These are phyloP conservation scores for Lactarius quietus DNA, from an alignment of 768 basidiomycete genomes.

Conservation along the genomic window DNA sequence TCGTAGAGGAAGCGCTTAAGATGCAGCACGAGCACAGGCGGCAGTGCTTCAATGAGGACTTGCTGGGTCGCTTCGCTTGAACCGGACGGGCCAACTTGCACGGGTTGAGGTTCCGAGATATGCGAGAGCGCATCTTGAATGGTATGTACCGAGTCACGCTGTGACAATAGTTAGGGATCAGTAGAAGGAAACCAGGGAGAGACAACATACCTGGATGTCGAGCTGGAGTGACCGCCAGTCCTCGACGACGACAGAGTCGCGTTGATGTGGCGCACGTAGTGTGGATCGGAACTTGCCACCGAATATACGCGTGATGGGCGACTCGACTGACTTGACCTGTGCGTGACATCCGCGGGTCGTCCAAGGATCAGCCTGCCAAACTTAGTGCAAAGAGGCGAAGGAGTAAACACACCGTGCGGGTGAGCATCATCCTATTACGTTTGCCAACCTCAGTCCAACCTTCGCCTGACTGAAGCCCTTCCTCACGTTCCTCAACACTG, in stretches of 20 bases:
- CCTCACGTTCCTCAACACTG: constrained; percentile 44
- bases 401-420: constrained; percentile 62
- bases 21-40: constrained; percentile 81
- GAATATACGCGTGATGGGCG: constrained; percentile 88
- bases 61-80: constrained; percentile 71
- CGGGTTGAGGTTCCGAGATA: constrained; percentile 74
- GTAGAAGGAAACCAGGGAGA: not conserved
- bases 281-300: constrained; percentile 90
- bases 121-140: constrained; percentile 80
- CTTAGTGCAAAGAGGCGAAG: not conserved
- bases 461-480: constrained; percentile 48
- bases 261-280: constrained; percentile 72
- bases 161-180: constrained; percentile 4
- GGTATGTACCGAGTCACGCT: constrained; percentile 71
- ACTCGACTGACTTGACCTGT: constrained; percentile 76
- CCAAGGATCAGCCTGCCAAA: constrained; percentile 4
- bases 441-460: constrained; percentile 95
- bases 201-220: constrained; percentile 73
- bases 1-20: constrained; percentile 92
- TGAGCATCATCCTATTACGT: constrained; percentile 75
- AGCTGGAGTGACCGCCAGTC: constrained; percentile 87
- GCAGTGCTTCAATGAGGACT: constrained; percentile 75
- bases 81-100: constrained; percentile 54
- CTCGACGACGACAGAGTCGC: constrained; percentile 85
- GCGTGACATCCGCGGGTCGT: constrained; percentile 4